Base-by-base conservation (phyloP, 768 basidiomycete genomes). In the Leccinum imitatum region DNA sequence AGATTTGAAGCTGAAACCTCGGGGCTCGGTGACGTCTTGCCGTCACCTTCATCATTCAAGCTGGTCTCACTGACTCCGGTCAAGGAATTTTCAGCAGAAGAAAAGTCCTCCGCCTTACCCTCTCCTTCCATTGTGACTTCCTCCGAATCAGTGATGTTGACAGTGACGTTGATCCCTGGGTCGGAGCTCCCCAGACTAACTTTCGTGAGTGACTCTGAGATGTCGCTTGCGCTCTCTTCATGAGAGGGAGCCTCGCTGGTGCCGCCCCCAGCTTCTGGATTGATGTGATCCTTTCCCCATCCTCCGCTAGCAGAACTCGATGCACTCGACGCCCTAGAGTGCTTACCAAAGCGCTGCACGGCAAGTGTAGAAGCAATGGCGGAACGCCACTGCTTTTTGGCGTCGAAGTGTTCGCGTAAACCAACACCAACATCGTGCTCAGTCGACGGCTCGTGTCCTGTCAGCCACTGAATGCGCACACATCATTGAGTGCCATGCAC, bases 331-430 rank as follows among this genome's bases (percentile, higher is more conserved):
- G 65, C 48, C 31, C 71, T 60, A n/a, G 75, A 64, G 33, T 60
- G 63, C 46, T 52, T 72, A 51, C 72, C 68, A 25, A 75, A 62
- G 57, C 74, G 73, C 17, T 75, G 60, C 33, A 79, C 8, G 19
- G 78, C 78, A 17, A 78, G 77, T n/a, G 82, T 76, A 44, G 78
- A 75, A 54, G 73, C 69, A 65, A 95, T 91, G 14, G 90, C 90
- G 2, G 78, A 76, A 53, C 84, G 82, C 93, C 93, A 95, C 41
- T 81, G 81, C 2, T 85, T 86, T 47, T 80, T 81, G 0, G 92
- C 82, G 68, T 92, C 80, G 74, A 96, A 95, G 77, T 94, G 85
- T 33, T 92, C 87, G 33, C 90, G 89, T 53, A 97, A 77, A 11
- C 89, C 91, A 11, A 69, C 70, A 15, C 76, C 79, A 46, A 97